Evolutionary conservation across 2,329 filamentous ascomycete genomes (phyloP), one percentile per base, ranked within the genome.

Genomic region (Allantophomopsis lycopodina): DNA sequence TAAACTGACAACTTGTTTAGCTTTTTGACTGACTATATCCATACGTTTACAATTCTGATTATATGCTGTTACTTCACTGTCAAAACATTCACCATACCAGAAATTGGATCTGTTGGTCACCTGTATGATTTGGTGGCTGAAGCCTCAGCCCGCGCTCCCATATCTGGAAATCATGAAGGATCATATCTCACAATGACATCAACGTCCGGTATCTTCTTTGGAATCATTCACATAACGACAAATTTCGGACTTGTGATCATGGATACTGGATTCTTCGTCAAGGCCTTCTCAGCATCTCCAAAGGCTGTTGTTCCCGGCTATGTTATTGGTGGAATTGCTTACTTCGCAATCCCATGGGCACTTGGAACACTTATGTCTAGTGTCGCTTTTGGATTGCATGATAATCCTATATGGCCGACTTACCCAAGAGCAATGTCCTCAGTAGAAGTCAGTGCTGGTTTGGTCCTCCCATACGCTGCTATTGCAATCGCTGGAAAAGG

Each of bases 401-500:
- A 59, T 6, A 60, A 57, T 0, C 58, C 66, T 0, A 56, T 59
- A 0, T 76, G 72, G 39, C 71, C 71, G 0, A 75, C 68, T 0
- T 73, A 63, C 35, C 71, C 71, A 2, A 50, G 64, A 4, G 57
- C 59, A 43, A 74, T 84, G 65, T 63, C 66, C 12, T 53, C 67
- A 0, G 60, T 63, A 2, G 78, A 85, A 47, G 72, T 85, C 3
- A 73, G 69, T 2, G 76, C 77, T 12, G 80, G 80, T 0, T 63
- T 86, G 0, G 79, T 83, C 0, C 61, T 85, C 2, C 80, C 81
- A 0, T 76, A 80, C 41, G 79, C 77, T 2, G 76, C 80, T 0
- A 73, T 81, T 15, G 76, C 79, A 2, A 58, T 84, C n/a, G 66
- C 83, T 2, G 81, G 81, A 1, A 77, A 75, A 45, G 79, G 79